Base-by-base conservation (phyloP, 352 stramenopile genomes). In the Pythium scleroteichum region DNA sequence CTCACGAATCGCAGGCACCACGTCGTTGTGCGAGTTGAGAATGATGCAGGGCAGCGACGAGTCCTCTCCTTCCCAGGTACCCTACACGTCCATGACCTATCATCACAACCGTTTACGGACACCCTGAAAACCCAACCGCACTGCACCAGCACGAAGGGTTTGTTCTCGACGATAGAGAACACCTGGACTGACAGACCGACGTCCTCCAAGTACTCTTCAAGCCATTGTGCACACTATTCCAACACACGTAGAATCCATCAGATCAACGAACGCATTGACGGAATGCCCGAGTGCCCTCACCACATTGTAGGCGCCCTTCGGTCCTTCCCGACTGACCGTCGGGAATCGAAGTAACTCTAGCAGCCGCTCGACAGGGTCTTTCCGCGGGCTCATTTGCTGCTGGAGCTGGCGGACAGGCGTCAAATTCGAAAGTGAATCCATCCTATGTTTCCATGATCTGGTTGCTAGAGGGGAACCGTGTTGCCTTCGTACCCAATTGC, bases 21-120 rank as follows among this genome's bases (percentile, higher is more conserved):
- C 95, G 70, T 99, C 96, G 72, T 98, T 98, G 70, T 99, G 96
- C 19, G 82, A 96, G 71, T 99, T 99, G 27, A 98, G 76, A 7
- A 99, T 64, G 27, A 99, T 75, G 0, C 83, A 70, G 1, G 94
- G 92, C 44, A 98, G 78, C 29, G 78, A 72, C 10, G 82, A 54
- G 60, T 98, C 72, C 22, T 83, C 67, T 20, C 95, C 96, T 52
- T 76, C 73, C 89, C 94, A 98, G 32, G 84, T 85, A 3, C 75
- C 73, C 78, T 87, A 47, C 38, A n/a, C 3, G 16, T 20, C 3
- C 6, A 44, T 13, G 13, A 17, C 14, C 8, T n/a, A 3, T 14
- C 5, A 10, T 4, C 8, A 17, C 13, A 3, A 33, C 7, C 14
- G 38, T n/a, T 20, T 13, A 44, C 14, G n/a, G n/a, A 10, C 29